These are phyloP conservation scores for Penicillium sp. DNA, from an alignment of 2,329 filamentous ascomycete species.

Conservation along the genomic window DNA sequence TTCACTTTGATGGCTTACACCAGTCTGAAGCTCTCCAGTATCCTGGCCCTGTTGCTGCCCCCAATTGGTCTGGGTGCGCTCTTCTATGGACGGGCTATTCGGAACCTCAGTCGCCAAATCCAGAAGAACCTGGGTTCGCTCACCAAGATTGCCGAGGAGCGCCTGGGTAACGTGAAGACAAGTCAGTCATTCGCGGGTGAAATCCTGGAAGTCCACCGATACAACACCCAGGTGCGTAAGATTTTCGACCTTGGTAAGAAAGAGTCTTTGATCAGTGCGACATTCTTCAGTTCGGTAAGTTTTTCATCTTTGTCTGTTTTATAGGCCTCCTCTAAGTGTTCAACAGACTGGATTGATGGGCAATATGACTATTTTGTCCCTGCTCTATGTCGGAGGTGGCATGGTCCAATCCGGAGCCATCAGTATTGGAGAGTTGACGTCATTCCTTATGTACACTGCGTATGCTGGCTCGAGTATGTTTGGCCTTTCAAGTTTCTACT, in stretches of 20 bases:
- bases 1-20: conserved; percentile 96
- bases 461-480: conserved; percentile 86
- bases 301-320: too few species aligned
- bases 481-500: conserved; percentile 93
- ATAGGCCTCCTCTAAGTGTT: conserved; percentile 25
- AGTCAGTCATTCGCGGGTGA: conserved; percentile 96
- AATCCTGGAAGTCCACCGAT: conserved; percentile 82
- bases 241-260: conserved; percentile 87
- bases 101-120: conserved; percentile 86
- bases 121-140: conserved; percentile 91
- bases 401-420: conserved; percentile 87
- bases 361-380: conserved; percentile 91
- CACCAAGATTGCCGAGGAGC: conserved; percentile 96
- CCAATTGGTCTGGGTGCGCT: conserved; percentile 89
- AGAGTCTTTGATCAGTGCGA: conserved; percentile 85
- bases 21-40: conserved; percentile 83
- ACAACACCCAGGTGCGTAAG: conserved; percentile 87
- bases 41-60: conserved; percentile 83
- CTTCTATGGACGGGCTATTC: conserved; percentile 85
- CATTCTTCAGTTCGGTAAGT: conserved; percentile 73
- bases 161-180: conserved; percentile 94
- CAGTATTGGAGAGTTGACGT: conserved; percentile 87
- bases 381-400: conserved; percentile 86
- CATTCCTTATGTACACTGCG: conserved; percentile 98
- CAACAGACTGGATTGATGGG: conserved; percentile 82